Base-by-base conservation (phyloP, 768 basidiomycete species). In the Calocybe indica region DNA sequence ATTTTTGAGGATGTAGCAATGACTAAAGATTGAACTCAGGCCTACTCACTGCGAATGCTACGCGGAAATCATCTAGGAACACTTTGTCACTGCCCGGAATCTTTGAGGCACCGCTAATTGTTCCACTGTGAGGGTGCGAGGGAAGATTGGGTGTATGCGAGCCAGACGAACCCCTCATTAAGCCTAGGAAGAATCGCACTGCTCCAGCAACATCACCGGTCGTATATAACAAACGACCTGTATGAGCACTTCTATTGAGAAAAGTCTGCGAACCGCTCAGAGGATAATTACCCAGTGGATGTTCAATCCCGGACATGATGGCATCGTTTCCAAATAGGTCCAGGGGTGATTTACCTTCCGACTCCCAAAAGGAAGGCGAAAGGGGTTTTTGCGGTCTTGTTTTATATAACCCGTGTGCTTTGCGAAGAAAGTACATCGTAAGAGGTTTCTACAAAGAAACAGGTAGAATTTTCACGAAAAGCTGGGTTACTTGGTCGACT, bases 181-280 rank as follows among this genome's bases (percentile, higher is more conserved):
- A 69, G 1, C 78, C 74, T 13, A 95, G 62, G 61, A 97, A 97
- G 49, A 87, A 76, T 37, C 73, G 69, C 28, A 94, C 83, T 6
- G 95, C 92, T 6, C 76, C 79, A 40, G 74, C 72, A 28, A 86
- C 76, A 57, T 94, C 82, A 8, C 94, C 93, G n/a, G 88, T 85
- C 1, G 90, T 92, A 62, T 96, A 98, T 35, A 92, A 69, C 51
- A 98, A 67, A 36, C 94, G 76, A 32, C 91, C 95, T 91, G 45
- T 30, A 47, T 12, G 10, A 46, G 38, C 11, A 44, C 22, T 22
- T 22, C 4, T 22, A 22, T 22, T 22, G 22, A 11, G 10, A 43
- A 2, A 45, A 44, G 5, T 31, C 32, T 6, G 9, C 29, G 13
- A 32, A 28, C 30, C 28, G 13, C n/a, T 5, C 12, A 42, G 34